Percentiles rank a stretch among this genome's conserved stretches.
These are phyloP conservation scores for Entomortierella beljakovae DNA, from an alignment of 192 early-diverging fungal species.

Conservation along the genomic window DNA sequence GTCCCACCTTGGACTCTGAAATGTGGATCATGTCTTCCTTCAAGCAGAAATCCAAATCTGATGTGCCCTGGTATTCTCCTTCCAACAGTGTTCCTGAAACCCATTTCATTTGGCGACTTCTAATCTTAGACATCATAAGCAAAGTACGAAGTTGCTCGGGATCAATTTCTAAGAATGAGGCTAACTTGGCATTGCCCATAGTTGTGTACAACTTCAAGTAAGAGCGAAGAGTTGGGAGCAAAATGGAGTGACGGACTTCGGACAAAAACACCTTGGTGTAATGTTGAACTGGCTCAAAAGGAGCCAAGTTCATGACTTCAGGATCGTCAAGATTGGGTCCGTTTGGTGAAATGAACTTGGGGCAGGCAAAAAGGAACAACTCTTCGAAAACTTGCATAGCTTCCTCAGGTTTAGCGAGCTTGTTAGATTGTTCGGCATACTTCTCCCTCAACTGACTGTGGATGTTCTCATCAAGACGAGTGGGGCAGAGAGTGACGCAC, in stretches of 20 bases:
- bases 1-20: constrained; percentile 92
- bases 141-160: constrained; percentile 85
- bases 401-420: constrained; percentile 77
- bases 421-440: constrained; percentile 90
- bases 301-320: constrained; percentile 36
- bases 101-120: constrained; percentile 92
- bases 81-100: constrained; percentile 82
- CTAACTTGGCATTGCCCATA: constrained; percentile 89
- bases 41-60: constrained; percentile 93
- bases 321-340: constrained; percentile 86
- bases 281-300: constrained; percentile 76
- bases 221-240: constrained; percentile 89
- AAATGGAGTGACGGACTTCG: constrained; percentile 87
- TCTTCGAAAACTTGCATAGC: constrained; percentile 86
- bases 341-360: constrained; percentile 94
- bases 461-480: constrained; percentile 93
- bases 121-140: constrained; percentile 94
- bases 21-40: constrained; percentile 97
- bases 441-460: constrained; percentile 91
- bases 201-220: constrained; percentile 97
- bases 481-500: constrained; percentile 92
- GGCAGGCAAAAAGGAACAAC: constrained; percentile 91
- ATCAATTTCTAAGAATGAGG: constrained; percentile 88
- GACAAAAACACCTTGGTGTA: constrained; percentile 89
- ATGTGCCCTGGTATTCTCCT: constrained; percentile 83